These are phyloP conservation scores for Phylloporus scabripes DNA, from an alignment of 768 basidiomycete species.

Conservation along the genomic window DNA sequence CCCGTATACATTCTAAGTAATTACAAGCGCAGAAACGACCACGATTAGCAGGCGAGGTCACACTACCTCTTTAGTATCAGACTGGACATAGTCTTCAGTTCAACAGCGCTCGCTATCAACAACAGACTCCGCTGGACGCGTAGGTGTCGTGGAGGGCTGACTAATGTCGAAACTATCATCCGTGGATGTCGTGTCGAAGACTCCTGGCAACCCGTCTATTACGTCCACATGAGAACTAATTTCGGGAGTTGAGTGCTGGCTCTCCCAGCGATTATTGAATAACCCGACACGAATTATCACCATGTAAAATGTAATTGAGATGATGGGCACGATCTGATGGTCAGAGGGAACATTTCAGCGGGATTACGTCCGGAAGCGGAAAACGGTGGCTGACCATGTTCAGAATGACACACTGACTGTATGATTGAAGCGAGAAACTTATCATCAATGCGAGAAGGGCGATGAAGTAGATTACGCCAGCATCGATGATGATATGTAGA, in stretches of 20 bases:
- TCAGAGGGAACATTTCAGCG: neutral
- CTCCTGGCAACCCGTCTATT: neutral
- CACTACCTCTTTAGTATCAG: neutral
- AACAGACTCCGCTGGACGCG: neutral
- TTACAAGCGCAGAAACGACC: neutral
- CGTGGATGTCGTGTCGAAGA: neutral
- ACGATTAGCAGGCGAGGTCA: neutral
- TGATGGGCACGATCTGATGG: conserved; percentile 6
- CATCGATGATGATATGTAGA: conserved; percentile 1
- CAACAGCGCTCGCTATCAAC: neutral
- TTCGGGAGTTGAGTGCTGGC: neutral
- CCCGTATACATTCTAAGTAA: neutral
- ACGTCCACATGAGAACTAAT: neutral
- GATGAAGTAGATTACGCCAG: conserved; percentile 10
- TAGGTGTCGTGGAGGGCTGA: neutral
- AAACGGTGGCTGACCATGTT: conserved; percentile 6
- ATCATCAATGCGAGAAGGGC: conserved; percentile 4
- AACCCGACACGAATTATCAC: conserved; percentile 9
- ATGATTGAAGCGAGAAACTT: neutral
- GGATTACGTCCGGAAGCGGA: neutral
- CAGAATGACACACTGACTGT: conserved; percentile 8
- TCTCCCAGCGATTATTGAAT: neutral
- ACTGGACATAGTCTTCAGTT: neutral
- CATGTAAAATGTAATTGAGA: conserved; percentile 14
- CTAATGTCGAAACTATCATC: neutral